Percentiles rank a stretch among this genome's conserved stretches.
These are phyloP conservation scores for Colletotrichum sp. DNA, from an alignment of 2,329 filamentous ascomycete species.

Conservation along the genomic window DNA sequence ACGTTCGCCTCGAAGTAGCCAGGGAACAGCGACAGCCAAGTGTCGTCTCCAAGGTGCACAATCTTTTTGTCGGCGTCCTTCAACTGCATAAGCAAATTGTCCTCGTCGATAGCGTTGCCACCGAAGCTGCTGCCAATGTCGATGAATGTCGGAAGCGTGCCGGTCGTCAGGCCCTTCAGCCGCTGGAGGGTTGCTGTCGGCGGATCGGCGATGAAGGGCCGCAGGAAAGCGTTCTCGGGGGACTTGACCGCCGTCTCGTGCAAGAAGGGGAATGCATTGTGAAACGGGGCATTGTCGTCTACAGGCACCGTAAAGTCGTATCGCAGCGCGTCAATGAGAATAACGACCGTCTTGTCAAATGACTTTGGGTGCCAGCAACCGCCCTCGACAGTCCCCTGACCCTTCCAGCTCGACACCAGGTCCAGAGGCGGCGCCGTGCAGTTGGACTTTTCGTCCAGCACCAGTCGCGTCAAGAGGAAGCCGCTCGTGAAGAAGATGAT, in stretches of 20 bases:
- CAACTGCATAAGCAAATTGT: conserved; percentile 75
- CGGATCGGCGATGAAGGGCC: conserved; percentile 96
- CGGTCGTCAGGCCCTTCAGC: conserved; percentile 92
- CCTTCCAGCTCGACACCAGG: conserved; percentile 38
- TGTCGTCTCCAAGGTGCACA: conserved; percentile 96
- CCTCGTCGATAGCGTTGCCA: conserved; percentile 93
- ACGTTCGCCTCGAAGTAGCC: conserved; percentile 90
- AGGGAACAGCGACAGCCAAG: conserved; percentile 92
- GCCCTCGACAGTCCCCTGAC: conserved; percentile 50
- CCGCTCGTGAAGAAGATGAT: conserved; percentile 94
- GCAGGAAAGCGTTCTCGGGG: conserved; percentile 84
- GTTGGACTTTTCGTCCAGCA: conserved; percentile 77
- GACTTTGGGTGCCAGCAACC: conserved; percentile 97
- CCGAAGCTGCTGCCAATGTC: conserved; percentile 96
- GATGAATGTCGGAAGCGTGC: conserved; percentile 92
- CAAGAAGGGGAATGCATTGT: conserved; percentile 86
- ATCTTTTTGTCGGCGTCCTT: conserved; percentile 71
- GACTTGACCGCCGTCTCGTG: conserved; percentile 79
- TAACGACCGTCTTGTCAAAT: conserved; percentile 88
- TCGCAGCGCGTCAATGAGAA: conserved; percentile 90
- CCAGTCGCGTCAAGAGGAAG: conserved; percentile 87
- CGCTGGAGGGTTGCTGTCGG: conserved; percentile 93
- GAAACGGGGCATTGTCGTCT: conserved; percentile 65
- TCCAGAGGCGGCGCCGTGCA: conserved; percentile 74
- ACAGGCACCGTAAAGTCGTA: conserved; percentile 96